Conservation (phyloP, 768 basidiomycete genomes). For the Boletus pseudo-olivaceus region DNA sequence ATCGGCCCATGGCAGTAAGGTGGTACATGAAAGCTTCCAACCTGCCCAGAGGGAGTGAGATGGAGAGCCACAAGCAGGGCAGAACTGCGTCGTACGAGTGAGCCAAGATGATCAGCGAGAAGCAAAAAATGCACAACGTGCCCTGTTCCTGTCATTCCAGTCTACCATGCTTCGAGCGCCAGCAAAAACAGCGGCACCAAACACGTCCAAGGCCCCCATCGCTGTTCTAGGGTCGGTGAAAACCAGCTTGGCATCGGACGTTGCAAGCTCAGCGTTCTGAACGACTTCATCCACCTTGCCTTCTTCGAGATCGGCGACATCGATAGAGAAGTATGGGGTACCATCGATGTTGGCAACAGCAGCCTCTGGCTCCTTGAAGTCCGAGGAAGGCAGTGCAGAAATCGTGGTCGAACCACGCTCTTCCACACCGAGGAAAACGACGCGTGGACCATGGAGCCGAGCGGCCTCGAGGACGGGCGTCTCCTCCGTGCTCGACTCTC, state of each 20-base stretch:
- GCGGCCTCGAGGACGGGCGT: slow-evolving; percentile 46
- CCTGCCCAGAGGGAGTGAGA: slow-evolving; percentile 91
- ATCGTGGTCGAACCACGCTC: slow-evolving; percentile 47
- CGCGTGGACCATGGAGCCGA: slow-evolving; percentile 52
- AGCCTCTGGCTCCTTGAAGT: slow-evolving; percentile 54
- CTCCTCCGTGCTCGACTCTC: slow-evolving; percentile 25
- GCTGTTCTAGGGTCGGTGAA: slow-evolving; percentile 67
- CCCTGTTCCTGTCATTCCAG: slow-evolving; percentile 92
- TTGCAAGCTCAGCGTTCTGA: slow-evolving; percentile 34
- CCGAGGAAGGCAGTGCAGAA: slow-evolving; percentile 60
- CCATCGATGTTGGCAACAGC: slow-evolving; percentile 65
- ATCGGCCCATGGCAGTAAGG: slow-evolving; percentile 72
- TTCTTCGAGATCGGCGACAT: slow-evolving; percentile 55
- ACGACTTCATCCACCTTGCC: slow-evolving; percentile 41
- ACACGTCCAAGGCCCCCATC: slow-evolving; percentile 52
- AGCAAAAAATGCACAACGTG: slow-evolving; percentile 21
- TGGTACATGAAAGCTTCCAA: slow-evolving; percentile 86
- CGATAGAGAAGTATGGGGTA: slow-evolving; percentile 82
- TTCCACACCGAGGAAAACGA: slow-evolving; percentile 80
- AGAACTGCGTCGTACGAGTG: slow-evolving; percentile 55
- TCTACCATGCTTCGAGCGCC: slow-evolving; percentile 79
- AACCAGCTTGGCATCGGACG: slow-evolving; percentile 39
- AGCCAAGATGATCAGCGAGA: neutral
- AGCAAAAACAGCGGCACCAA: slow-evolving; percentile 75
- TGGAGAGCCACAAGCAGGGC: slow-evolving; percentile 79